A percentile compares a stretch with the other conserved stretches of the same genome.
phyloP scores from a whole-genome alignment of 305 asterid genomes.

The Fraxinus velutina region DNA sequence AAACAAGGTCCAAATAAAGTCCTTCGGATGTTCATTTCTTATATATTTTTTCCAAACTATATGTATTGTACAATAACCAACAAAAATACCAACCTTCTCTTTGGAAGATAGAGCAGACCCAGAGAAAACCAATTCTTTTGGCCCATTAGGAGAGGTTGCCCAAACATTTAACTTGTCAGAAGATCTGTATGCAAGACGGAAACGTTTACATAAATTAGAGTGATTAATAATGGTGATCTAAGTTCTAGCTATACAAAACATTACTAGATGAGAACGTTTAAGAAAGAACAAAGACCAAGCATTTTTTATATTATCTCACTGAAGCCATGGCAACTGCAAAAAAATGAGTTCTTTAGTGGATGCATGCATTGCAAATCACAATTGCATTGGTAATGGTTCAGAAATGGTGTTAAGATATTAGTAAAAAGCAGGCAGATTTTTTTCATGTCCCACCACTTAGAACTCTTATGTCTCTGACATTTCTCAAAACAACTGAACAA shows the following conservation, averaged over 20 bases:
- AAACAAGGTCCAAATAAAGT: neutral
- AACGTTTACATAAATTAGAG: constrained; percentile 1
- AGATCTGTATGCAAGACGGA: constrained; percentile 38
- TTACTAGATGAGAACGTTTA: neutral
- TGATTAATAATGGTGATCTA: neutral
- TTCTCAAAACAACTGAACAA: constrained; percentile 4
- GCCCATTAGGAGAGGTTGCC: constrained; percentile 44
- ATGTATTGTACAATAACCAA: neutral
- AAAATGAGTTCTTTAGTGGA: neutral
- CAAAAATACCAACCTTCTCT: constrained; percentile 63
- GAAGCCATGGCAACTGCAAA: constrained; percentile 6
- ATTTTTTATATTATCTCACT: neutral
- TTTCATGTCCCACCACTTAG: neutral
- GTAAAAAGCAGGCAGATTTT: neutral
- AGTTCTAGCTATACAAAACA: neutral
- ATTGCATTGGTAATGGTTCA: neutral
- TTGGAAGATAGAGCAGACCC: constrained; percentile 83
- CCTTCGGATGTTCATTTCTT: neutral
- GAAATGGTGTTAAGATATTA: neutral
- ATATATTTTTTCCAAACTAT: neutral
- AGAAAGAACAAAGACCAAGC: neutral
- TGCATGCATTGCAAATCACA: neutral
- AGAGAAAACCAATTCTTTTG: constrained; percentile 60
- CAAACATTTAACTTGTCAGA: constrained; percentile 39
- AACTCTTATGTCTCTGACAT: neutral